Conservation (phyloP, 116 monocot species). For the Phalaenopsis hybrid region DNA sequence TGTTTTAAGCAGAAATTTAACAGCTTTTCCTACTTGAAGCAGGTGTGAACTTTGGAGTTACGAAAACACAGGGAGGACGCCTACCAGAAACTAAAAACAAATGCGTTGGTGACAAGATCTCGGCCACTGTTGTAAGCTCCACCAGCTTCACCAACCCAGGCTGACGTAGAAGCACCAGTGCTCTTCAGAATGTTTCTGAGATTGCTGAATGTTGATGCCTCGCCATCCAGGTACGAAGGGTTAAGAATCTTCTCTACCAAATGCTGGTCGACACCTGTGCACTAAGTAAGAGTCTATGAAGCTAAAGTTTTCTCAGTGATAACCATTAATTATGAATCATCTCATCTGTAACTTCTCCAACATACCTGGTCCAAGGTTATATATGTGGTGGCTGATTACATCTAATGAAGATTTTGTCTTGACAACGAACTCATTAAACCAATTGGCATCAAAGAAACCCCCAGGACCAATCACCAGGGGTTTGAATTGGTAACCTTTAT, state of each 20-base stretch:
- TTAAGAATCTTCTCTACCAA: slow-evolving; percentile 23
- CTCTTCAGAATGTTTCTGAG: slow-evolving; percentile 3
- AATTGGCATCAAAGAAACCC: slow-evolving; percentile 77
- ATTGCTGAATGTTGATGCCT: slow-evolving; percentile 4
- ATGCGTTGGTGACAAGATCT: slow-evolving; percentile 14
- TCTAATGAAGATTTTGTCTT: slow-evolving; percentile 56
- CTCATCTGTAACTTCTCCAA: background rate
- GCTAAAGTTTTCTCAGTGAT: slow-evolving; percentile 1
- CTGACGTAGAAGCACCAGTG: background rate
- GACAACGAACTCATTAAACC: slow-evolving; percentile 54
- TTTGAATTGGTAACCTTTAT: slow-evolving; percentile 34
- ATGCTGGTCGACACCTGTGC: slow-evolving; percentile 57
- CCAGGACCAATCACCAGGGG: slow-evolving; percentile 76
- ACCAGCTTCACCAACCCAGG: slow-evolving; percentile 18
- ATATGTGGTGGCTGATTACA: slow-evolving; percentile 86
- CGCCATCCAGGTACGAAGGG: slow-evolving; percentile 11
- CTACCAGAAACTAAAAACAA: slow-evolving; percentile 19
- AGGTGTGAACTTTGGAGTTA: background rate
- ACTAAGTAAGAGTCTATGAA: background rate
- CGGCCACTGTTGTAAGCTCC: slow-evolving; percentile 15
- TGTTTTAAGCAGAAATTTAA: background rate
- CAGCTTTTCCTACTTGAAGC: background rate
- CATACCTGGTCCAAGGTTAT: slow-evolving; percentile 89
- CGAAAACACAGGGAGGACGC: too few relatives aligned
- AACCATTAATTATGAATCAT: background rate